Evolutionary conservation across 345 rosid species (phyloP).

Genomic region (Aquilaria sinensis): DNA sequence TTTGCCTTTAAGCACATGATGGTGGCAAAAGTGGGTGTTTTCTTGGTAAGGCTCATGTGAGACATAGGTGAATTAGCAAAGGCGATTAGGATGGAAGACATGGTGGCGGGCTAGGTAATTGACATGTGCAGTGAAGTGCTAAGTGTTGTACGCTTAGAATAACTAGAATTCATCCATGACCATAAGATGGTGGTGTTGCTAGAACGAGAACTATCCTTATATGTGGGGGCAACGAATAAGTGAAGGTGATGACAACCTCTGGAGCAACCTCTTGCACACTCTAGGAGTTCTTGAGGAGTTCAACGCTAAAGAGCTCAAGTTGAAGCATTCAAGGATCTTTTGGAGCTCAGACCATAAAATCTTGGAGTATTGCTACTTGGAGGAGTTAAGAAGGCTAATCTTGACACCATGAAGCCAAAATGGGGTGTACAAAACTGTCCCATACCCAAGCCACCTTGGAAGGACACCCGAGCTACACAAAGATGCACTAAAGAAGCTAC

Average conservation of each 20-base stretch:
- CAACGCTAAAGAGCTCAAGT: no score
- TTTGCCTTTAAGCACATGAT: slow-evolving; percentile 76
- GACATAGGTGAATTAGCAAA: slow-evolving; percentile 72
- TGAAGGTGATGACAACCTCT: slow-evolving; percentile 26
- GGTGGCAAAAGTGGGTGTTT: slow-evolving; percentile 37
- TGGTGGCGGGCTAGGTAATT: slow-evolving; percentile 89
- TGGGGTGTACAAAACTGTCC: no score
- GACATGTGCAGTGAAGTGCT: slow-evolving; percentile 65
- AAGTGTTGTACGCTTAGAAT: slow-evolving; percentile 48
- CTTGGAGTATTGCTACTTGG: no score
- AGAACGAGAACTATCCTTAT: slow-evolving; percentile 78
- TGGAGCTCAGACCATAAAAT: no score
- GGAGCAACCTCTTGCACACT: no score
- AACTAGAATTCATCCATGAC: slow-evolving; percentile 74
- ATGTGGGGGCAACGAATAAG: slow-evolving; percentile 62
- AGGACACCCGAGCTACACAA: no score
- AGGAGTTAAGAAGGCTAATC: no score
- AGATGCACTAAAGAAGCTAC: no score
- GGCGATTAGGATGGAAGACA: slow-evolving; percentile 56
- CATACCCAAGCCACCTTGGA: no score
- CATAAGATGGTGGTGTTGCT: slow-evolving; percentile 85
- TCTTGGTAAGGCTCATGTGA: slow-evolving; percentile 42
- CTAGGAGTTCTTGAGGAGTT: no score
- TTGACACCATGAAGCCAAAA: no score
- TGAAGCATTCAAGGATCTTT: no score